Evolutionary conservation across 2,329 filamentous ascomycete genomes (phyloP).

Genomic region (Ophioceras dolichostomum): DNA sequence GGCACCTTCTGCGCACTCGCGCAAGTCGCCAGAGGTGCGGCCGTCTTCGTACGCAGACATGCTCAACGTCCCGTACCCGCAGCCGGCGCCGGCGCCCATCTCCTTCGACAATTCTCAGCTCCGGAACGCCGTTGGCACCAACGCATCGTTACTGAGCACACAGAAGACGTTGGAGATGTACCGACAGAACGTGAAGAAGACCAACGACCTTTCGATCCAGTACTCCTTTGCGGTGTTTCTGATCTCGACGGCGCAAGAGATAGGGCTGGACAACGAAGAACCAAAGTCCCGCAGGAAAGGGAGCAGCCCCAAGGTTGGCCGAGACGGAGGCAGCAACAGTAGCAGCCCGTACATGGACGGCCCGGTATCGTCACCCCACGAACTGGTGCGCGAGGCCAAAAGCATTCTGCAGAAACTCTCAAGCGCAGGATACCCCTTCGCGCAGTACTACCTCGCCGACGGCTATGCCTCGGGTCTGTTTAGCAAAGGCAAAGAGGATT

Average conservation of each 20-base stretch:
- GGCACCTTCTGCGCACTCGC: slow-evolving; percentile 34
- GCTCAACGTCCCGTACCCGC: slow-evolving; percentile 63
- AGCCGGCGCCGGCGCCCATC: slow-evolving; percentile 56
- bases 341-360: slow-evolving; percentile 33
- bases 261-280: slow-evolving; percentile 44
- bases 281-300: slow-evolving; percentile 33
- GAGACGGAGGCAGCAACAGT: slow-evolving; percentile 33
- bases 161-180: slow-evolving; percentile 98
- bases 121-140: slow-evolving; percentile 68
- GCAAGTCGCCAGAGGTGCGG: slow-evolving; percentile 43
- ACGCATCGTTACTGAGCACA: slow-evolving; percentile 80
- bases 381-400: slow-evolving; percentile 76
- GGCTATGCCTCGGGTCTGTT: slow-evolving; percentile 91
- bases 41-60: slow-evolving; percentile 45
- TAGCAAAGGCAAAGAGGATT: slow-evolving; percentile 86
- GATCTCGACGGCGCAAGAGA: slow-evolving; percentile 76
- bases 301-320: slow-evolving; percentile 30
- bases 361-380: slow-evolving; percentile 41
- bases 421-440: slow-evolving; percentile 86
- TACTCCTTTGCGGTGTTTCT: slow-evolving; percentile 96
- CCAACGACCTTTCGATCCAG: slow-evolving; percentile 77
- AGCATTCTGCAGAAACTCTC: slow-evolving; percentile 77
- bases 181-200: slow-evolving; percentile 92
- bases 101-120: slow-evolving; percentile 71
- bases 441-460: slow-evolving; percentile 94